phyloP scores from a whole-genome alignment of 805 yeast species.

The Phaffomyces opuntiae region DNA sequence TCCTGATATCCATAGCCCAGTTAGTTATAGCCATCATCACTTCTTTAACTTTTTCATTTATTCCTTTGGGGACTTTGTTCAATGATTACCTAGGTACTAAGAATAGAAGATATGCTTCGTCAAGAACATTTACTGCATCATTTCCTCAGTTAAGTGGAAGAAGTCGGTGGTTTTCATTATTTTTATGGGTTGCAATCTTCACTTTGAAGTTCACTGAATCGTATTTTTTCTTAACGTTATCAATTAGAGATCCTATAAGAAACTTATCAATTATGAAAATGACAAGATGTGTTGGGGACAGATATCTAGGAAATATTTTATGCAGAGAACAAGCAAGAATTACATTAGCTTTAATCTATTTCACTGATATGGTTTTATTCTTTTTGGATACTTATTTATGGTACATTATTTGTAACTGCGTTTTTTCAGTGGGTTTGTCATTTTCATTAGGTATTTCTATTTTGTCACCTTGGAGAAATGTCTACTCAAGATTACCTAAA shows the following conservation, averaged over 20 bases:
- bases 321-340: constrained; percentile 55
- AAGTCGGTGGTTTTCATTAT: constrained; percentile 53
- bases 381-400: constrained; percentile 80
- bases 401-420: constrained; percentile 77
- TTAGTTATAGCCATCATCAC: constrained; percentile 50
- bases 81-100: constrained; percentile 29
- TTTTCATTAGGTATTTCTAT: constrained; percentile 74
- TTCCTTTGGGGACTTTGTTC: constrained; percentile 54
- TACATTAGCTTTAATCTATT: constrained; percentile 42
- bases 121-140: constrained; percentile 53
- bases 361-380: constrained; percentile 64
- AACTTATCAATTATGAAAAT: constrained; percentile 55
- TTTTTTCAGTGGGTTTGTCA: constrained; percentile 64
- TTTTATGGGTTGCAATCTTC: constrained; percentile 63
- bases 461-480: constrained; percentile 85
- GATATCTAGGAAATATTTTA: constrained; percentile 40
- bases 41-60: constrained; percentile 47
- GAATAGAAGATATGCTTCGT: constrained; percentile 48
- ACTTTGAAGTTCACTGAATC: constrained; percentile 67
- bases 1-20: constrained; percentile 44
- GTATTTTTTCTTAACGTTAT: constrained; percentile 68
- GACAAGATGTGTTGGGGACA: constrained; percentile 60
- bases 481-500: constrained; percentile 68
- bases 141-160: constrained; percentile 47
- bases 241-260: constrained; percentile 67